Evolutionary conservation across 805 yeast genomes (phyloP).

Genomic region (Myxozyma vanderwaltii): DNA sequence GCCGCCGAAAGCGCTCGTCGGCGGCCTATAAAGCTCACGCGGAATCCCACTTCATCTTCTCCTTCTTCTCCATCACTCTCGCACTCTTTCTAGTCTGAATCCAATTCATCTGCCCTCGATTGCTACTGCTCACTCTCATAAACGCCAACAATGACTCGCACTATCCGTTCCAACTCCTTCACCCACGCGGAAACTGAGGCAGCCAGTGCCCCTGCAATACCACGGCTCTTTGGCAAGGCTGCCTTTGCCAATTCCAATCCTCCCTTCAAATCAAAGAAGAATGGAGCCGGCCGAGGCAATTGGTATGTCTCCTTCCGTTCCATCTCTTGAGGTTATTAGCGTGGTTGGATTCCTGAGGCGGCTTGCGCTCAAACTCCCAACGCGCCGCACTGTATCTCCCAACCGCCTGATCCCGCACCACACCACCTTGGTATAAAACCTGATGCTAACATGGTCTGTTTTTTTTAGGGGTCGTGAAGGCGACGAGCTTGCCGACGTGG

Average conservation of each 20-base stretch:
- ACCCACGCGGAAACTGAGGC: constrained; percentile 11
- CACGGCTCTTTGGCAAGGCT: constrained; percentile 36
- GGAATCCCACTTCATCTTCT: background rate
- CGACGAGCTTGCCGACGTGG: constrained; percentile 36
- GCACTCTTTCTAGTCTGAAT: background rate
- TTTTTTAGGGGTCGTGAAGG: constrained; percentile 35
- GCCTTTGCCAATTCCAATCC: constrained; percentile 15
- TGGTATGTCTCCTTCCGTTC: constrained; percentile 27
- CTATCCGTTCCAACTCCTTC: constrained; percentile 25
- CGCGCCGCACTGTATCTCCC: background rate
- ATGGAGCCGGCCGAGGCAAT: constrained; percentile 38
- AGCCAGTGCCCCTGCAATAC: constrained; percentile 18
- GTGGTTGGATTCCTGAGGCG: background rate
- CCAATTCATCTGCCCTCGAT: background rate
- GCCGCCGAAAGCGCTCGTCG: constrained; percentile 7
- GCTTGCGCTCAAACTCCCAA: constrained; percentile 3
- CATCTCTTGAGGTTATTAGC: background rate
- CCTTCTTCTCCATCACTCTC: background rate
- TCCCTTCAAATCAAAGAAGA: constrained; percentile 33
- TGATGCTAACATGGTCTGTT: background rate
- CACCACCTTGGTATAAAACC: no score
- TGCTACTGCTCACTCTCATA: background rate
- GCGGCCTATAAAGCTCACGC: constrained; percentile 7
- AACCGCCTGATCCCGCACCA: background rate
- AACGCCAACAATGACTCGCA: constrained; percentile 24